Base-by-base conservation (phyloP, 179 eudicot genomes). In the Nepenthes alata region DNA sequence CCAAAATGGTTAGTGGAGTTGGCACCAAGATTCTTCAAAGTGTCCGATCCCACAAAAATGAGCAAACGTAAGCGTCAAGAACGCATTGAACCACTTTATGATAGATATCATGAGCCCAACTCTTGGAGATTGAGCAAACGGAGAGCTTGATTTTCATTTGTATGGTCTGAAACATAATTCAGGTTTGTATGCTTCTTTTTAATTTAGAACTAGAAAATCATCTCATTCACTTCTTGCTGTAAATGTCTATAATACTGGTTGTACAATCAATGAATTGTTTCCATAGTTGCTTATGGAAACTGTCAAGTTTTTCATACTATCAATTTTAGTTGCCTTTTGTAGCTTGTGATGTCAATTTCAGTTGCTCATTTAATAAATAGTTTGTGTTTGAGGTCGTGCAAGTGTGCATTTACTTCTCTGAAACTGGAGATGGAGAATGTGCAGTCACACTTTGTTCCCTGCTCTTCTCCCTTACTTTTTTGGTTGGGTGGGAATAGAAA, bases 1-100 rank as follows among this genome's bases (percentile, higher is more conserved):
- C 96, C 98, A 2, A 91, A 91, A 53, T 91, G 98, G 98, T 84
- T 91, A 36, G 95, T 89, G n/a, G 96, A 91, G 51, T 69, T 91
- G 63, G 98, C 98, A 2, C 98, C 96, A 3, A 84, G 96, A 54
- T 89, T 89, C 73, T 91, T 91, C 69, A 91, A 91, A 70, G 86
- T 80, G 50, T 65, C 98, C 2, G 98, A 91, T 71, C 96, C 98
- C 6, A 91, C 91, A 12, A 89, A 88, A 67, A 82, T 91, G 89
- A 89, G 95, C 80, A 91, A 89, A 68, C 89, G 98, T 44, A 91
- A 91, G 75, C 85, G 95, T 49, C 96, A 88, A 76, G 96, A 91
- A 69, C 87, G 98, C 4, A 83, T 91, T 37, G 96, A 91, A 51
- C 98, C 96, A 35, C 95, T 89, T 5, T 93, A 93, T 55, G 98